Evolutionary conservation across 352 stramenopile genomes (phyloP).

Genomic region (Thraustochytrium aureum): DNA sequence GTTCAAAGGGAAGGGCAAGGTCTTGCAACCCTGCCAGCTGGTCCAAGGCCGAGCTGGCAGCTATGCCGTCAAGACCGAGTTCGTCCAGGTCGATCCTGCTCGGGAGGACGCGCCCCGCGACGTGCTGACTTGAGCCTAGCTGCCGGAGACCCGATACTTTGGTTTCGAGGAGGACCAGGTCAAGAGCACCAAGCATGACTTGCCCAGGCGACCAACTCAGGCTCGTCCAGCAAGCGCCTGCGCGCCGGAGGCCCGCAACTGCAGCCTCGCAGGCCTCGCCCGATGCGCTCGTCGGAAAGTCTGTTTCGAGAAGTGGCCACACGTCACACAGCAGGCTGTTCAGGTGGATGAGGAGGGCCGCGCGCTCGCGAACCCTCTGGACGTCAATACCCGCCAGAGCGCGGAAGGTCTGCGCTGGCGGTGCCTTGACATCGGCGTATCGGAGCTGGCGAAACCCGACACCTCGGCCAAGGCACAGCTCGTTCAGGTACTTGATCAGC

Average conservation of each 20-base stretch:
- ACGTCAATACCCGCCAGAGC: neutral
- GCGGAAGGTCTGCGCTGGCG: neutral
- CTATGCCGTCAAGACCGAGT: neutral
- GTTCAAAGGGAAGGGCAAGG: neutral
- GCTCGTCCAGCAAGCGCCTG: neutral
- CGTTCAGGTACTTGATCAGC: neutral
- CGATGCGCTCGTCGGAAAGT: neutral
- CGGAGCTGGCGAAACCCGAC: neutral
- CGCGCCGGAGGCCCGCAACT: neutral
- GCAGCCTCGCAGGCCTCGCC: neutral
- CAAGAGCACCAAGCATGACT: neutral
- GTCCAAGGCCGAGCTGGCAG: neutral
- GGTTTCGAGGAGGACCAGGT: neutral
- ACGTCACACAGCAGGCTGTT: neutral
- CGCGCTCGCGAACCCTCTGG: neutral
- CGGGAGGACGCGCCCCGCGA: neutral
- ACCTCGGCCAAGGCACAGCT: neutral
- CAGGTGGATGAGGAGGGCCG: slow-evolving; percentile 34
- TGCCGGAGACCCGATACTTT: neutral
- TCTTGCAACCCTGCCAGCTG: neutral
- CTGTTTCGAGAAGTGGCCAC: neutral
- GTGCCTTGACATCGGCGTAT: neutral
- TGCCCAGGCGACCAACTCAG: neutral
- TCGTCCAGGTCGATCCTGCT: neutral
- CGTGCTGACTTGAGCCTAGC: too few relatives aligned